Percentiles rank a stretch among this genome's conserved stretches.
phyloP scores from a whole-genome alignment of 78 protist species.

The slime mould (Dictyostelium discoideum) region DNA sequence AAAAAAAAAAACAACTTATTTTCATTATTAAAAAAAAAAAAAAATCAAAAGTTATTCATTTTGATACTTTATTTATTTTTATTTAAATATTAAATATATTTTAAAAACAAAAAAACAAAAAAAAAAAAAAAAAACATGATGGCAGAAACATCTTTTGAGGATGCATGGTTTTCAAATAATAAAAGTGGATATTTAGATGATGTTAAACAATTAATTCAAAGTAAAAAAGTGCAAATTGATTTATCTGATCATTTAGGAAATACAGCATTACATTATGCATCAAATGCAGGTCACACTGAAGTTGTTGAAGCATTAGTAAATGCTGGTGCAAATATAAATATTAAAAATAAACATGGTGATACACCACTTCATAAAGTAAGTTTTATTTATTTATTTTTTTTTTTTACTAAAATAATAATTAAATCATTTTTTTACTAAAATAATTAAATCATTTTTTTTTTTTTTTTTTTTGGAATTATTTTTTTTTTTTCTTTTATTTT shows the following conservation, averaged over 20 bases:
- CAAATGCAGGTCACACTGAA: conserved; percentile 60
- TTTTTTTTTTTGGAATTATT: not conserved
- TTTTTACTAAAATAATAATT: too few relatives aligned
- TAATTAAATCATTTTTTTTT: too few relatives aligned
- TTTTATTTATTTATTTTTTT: not conserved
- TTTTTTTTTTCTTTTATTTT: not conserved
- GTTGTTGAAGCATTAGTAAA: conserved; percentile 33
- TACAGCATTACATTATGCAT: conserved; percentile 75
- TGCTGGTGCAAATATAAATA: conserved; percentile 57
- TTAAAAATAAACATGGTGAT: conserved; percentile 59
- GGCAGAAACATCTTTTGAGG: conserved; percentile 41
- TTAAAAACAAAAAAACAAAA: not conserved
- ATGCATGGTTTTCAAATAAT: conserved; percentile 63
- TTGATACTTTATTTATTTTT: not conserved
- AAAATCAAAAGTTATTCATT: too few relatives aligned
- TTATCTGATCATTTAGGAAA: conserved; percentile 61
- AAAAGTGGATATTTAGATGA: conserved; percentile 30
- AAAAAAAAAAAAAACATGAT: not conserved
- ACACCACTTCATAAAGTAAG: conserved; percentile 70
- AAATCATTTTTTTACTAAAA: too few relatives aligned
- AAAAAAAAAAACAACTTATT: too few relatives aligned
- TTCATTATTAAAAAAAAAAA: too few relatives aligned
- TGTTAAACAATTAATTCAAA: not conserved
- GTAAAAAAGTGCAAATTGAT: conserved; percentile 31
- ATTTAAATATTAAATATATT: not conserved